Evolutionary conservation across 768 basidiomycete genomes (phyloP).

Genomic region (Daedaleopsis nitida): DNA sequence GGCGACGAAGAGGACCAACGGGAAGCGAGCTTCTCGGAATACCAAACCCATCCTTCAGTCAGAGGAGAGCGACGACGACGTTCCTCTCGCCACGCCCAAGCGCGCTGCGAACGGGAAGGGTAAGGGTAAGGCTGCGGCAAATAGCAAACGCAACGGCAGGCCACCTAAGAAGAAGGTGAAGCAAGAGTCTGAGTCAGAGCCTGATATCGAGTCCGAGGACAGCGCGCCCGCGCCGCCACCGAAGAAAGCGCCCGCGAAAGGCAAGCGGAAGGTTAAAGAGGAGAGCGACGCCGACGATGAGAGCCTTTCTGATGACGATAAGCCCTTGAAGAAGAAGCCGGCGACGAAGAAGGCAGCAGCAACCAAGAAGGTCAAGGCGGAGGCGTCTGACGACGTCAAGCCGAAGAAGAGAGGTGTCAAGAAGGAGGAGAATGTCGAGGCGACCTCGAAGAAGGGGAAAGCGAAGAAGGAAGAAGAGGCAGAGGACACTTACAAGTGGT

Average conservation of each 20-base stretch:
- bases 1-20: conserved; percentile 32
- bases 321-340: conserved; percentile 47
- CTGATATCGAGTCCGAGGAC: conserved; percentile 31
- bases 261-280: conserved; percentile 45
- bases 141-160: conserved; percentile 31
- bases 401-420: conserved; percentile 42
- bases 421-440: conserved; percentile 38
- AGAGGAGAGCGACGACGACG: conserved; percentile 44
- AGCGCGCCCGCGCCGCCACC: conserved; percentile 36
- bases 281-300: conserved; percentile 52
- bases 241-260: conserved; percentile 31
- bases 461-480: conserved; percentile 63
- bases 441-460: conserved; percentile 47
- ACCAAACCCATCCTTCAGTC: conserved; percentile 35
- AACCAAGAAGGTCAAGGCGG: conserved; percentile 54
- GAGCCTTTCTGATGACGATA: conserved; percentile 42
- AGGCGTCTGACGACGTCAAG: conserved; percentile 36
- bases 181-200: conserved; percentile 28
- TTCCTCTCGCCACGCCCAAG: conserved; percentile 47
- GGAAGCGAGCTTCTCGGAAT: conserved; percentile 41
- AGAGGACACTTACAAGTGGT: conserved; percentile 81
- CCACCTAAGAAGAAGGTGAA: conserved; percentile 24
- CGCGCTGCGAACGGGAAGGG: conserved; percentile 46
- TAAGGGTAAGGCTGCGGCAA: conserved; percentile 49
- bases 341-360: conserved; percentile 36